phyloP scores from a whole-genome alignment of 441 rosid genomes.

The Gossypium schwendimanii region DNA sequence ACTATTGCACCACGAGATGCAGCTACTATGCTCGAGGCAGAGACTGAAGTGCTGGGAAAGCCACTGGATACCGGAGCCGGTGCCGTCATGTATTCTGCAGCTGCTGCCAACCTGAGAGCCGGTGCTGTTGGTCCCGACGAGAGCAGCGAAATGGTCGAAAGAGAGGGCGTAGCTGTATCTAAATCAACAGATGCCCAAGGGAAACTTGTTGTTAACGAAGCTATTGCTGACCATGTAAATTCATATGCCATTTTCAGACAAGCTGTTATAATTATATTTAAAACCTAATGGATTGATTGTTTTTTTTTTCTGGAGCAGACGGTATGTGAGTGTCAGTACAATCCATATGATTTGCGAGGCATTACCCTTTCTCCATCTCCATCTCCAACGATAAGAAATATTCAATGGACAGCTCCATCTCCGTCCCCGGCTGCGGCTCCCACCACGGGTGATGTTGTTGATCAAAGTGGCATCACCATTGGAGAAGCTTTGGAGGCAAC shows the following conservation, averaged over 20 bases:
- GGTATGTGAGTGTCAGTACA: slow-evolving; percentile 18
- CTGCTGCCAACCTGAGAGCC: slow-evolving; percentile 17
- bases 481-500: slow-evolving; percentile 56
- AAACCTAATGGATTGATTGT: background rate
- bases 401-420: slow-evolving; percentile 4
- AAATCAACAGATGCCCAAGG: slow-evolving; percentile 11
- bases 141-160: slow-evolving; percentile 17
- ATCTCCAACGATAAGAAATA: slow-evolving; percentile 5
- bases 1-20: slow-evolving; percentile 35
- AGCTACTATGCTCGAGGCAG: slow-evolving; percentile 37
- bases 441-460: slow-evolving; percentile 1
- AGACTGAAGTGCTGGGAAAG: slow-evolving; percentile 30
- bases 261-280: background rate
- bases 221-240: slow-evolving; percentile 33
- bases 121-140: slow-evolving; percentile 21
- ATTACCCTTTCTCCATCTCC: background rate
- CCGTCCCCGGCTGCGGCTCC: background rate
- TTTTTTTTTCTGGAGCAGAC: slow-evolving; percentile 15
- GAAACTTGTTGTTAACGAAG: slow-evolving; percentile 25
- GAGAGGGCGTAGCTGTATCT: slow-evolving; percentile 28
- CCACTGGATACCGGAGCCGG: slow-evolving; percentile 28
- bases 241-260: background rate
- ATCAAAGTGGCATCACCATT: slow-evolving; percentile 25
- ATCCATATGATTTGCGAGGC: slow-evolving; percentile 1
- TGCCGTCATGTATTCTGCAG: slow-evolving; percentile 36